Percentiles rank a stretch among this genome's conserved stretches.
Evolutionary conservation across 176 grass and related monocot species (phyloP).

Genomic region (Cenchrus fungigraminus): DNA sequence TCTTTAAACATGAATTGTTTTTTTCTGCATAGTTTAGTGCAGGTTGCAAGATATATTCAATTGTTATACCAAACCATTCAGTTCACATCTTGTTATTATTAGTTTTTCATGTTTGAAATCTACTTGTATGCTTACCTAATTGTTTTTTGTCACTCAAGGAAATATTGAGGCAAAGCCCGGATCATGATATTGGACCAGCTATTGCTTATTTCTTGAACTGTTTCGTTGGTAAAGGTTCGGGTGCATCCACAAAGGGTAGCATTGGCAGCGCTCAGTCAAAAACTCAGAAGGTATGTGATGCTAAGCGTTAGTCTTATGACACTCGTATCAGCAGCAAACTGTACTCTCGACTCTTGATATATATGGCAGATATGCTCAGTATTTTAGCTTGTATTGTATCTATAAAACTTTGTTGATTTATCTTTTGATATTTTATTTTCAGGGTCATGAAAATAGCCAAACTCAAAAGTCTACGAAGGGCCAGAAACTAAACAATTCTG

Average conservation of each 20-base stretch:
- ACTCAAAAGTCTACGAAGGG: slow-evolving; percentile 52
- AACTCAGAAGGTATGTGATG: slow-evolving; percentile 62
- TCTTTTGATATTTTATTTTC: slow-evolving; percentile 26
- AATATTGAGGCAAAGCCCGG: slow-evolving; percentile 73
- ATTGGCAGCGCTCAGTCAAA: slow-evolving; percentile 49
- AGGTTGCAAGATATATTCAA: neutral
- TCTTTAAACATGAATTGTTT: neutral
- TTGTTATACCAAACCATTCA: neutral
- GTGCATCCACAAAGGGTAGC: slow-evolving; percentile 55
- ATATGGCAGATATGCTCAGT: neutral
- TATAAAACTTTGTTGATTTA: neutral
- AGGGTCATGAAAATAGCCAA: slow-evolving; percentile 58
- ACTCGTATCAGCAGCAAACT: neutral
- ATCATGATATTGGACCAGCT: slow-evolving; percentile 84
- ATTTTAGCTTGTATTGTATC: neutral
- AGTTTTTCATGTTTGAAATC: neutral
- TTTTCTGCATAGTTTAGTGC: slow-evolving; percentile 1
- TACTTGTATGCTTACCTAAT: slow-evolving; percentile 30
- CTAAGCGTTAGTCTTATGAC: neutral
- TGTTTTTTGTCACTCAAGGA: slow-evolving; percentile 56
- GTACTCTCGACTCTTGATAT: slow-evolving; percentile 18
- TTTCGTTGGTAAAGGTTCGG: slow-evolving; percentile 69
- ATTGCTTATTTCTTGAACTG: slow-evolving; percentile 94
- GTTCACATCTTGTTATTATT: neutral
- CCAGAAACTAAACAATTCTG: slow-evolving; percentile 50